Base-by-base conservation (phyloP, 352 stramenopile species). In the Globisporangium apiculatum region DNA sequence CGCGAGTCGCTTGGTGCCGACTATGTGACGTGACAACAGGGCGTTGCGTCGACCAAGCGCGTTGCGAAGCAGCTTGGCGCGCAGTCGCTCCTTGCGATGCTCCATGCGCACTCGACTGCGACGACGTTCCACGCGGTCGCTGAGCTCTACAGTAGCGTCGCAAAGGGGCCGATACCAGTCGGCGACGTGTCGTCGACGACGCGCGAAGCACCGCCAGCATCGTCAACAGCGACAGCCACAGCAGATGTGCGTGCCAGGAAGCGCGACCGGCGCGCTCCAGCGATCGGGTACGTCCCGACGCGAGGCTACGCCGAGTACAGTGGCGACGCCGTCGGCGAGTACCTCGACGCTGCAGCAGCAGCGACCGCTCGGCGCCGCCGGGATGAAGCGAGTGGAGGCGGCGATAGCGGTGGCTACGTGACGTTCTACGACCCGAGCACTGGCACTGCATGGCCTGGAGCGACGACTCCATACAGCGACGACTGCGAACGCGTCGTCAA, bases 31-130 rank as follows among this genome's bases (percentile, higher is more conserved):
- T 10, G 7, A n/a, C 42, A 10, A 4, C 43, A 91, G 83, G 80
- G 80, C 14, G 61, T 85, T 52, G 84, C 79, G 7, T 79, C 80
- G 12, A 91, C 83, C 5, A 94, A 94, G 58, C 88, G 89, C 57
- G 72, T 89, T 31, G 75, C 84, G 17, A 94, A 92, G 70, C 84
- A 94, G 51, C 67, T 87, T 40, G 81, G 76, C 37, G 82, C 84
- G 0, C 84, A 94, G 64, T 68, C 82, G 17, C 66, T 92, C 47
- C 68, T 94, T 10, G 69, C 69, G n/a, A 36, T 83, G 52, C 64
- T 94, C 10, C 79, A 92, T 37, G 67, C 87, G 53, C 75, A 65
- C 15, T 31, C 24, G 24, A 74, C 68, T 1, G 65, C 65, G 5
- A 69, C 58, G 36, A 75, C 68, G 36, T 92, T 90, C 46, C 49